Conservation (phyloP, 352 stramenopile genomes). For the Globisporangium takayamanum region DNA sequence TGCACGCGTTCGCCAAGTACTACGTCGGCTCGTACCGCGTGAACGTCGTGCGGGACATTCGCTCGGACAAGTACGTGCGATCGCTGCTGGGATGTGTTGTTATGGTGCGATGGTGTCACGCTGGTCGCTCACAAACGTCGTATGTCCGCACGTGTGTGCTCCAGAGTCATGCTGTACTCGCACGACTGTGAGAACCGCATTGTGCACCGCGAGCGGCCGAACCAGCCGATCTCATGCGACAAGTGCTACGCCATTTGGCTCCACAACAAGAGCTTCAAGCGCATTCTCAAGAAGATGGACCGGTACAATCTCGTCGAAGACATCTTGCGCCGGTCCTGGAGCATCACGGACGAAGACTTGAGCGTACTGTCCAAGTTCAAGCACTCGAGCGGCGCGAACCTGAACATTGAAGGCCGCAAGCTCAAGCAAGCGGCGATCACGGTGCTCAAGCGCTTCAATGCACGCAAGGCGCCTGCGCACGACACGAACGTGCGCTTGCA, state of each 20-base stretch:
- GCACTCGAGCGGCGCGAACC: constrained; percentile 45
- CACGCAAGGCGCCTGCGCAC: constrained; percentile 8
- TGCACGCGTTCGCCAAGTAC: constrained; percentile 62
- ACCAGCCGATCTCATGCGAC: constrained; percentile 43
- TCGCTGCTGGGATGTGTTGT: neutral
- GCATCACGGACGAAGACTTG: constrained; percentile 34
- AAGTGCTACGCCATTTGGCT: constrained; percentile 52
- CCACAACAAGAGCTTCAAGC: constrained; percentile 62
- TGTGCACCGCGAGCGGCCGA: constrained; percentile 37
- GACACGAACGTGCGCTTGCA: constrained; percentile 1
- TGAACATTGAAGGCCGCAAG: constrained; percentile 52
- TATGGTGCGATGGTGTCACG: neutral
- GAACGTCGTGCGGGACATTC: constrained; percentile 58
- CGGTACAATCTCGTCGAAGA: constrained; percentile 53
- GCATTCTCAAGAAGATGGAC: constrained; percentile 65
- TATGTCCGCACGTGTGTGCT: neutral
- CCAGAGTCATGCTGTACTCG: constrained; percentile 59
- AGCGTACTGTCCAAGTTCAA: constrained; percentile 53
- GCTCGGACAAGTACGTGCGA: constrained; percentile 46
- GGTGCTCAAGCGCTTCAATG: constrained; percentile 29
- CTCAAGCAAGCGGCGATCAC: constrained; percentile 53
- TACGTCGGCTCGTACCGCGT: constrained; percentile 56
- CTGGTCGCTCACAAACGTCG: neutral
- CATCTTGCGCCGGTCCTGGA: constrained; percentile 54
- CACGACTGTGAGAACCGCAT: constrained; percentile 58